Evolutionary conservation across 2,329 filamentous ascomycete species (phyloP), one percentile per base, ranked within the genome.

Genomic region (Calonectria pseudoreteaudii): DNA sequence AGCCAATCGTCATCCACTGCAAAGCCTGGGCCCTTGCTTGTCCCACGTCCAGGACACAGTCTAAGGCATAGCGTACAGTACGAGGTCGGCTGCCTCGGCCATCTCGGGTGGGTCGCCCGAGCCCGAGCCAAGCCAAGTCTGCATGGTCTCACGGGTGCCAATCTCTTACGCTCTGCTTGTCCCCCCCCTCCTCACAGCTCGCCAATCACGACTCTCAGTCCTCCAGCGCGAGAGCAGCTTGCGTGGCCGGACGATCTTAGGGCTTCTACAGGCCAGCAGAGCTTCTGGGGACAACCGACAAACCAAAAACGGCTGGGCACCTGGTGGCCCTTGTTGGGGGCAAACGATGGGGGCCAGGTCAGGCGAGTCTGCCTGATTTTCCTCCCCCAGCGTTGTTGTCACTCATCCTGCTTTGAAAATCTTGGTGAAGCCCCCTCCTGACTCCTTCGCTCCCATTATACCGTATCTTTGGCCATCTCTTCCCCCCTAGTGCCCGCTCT

Each of bases 381-480:
- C 72, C 76, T 71, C 65, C 50, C 58, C 58, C 70, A 76, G 66
- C 49, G 71, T 53, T 64, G 77, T 77, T 73, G 77, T 79, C 76
- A 78, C 75, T 76, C 75, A 76, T 70, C 79, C 76, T 80, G 74
- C 77, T 80, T 70, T 80, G 78, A 80, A 80, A 81, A 80, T 80
- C 74, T 49, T 79, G 76, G 78, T 80, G 72, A 80, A 80, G 77
- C 72, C 78, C 76, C 79, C 74, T 78, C 77, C 78, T 77, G 73
- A 80, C 73, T 81, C 76, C 75, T 80, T 79, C 60, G 73, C 75
- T 78, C 70, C 75, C 77, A 69, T 80, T 78, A 77, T 75, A 79
- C 74, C 74, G 79, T 75, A 72, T 70, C 60, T 60, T 76, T 71
- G 70, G 68, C 62, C 70, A 60, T 71, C 70, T 73, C 76, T 52